Evolutionary conservation across 495 filamentous ascomycete genomes (phyloP).

Genomic region (Penicillium cataractarum): DNA sequence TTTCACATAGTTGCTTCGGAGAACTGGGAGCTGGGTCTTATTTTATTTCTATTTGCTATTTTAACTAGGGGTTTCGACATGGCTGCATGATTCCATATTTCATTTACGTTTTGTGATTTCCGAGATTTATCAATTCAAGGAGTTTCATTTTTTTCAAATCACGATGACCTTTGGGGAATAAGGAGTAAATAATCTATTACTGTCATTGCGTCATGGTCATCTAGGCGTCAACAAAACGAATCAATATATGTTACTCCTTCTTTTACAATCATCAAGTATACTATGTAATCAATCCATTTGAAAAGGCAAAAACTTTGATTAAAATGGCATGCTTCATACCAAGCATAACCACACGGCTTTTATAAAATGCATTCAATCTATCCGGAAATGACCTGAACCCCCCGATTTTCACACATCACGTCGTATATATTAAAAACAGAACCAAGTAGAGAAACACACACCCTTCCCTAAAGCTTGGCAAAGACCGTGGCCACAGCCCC

Average conservation of each 20-base stretch:
- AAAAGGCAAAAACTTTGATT: background rate
- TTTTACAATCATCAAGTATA: background rate
- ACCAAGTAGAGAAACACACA: background rate
- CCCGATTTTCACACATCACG: slow-evolving; percentile 16
- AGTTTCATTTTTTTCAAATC: background rate
- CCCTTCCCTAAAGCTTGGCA: slow-evolving; percentile 43
- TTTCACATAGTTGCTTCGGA: slow-evolving; percentile 1
- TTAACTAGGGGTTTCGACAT: slow-evolving; percentile 8
- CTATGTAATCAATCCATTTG: no score
- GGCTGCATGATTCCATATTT: slow-evolving; percentile 18
- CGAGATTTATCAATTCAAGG: background rate
- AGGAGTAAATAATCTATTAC: background rate
- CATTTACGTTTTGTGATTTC: background rate
- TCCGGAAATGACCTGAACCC: slow-evolving; percentile 1
- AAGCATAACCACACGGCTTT: background rate
- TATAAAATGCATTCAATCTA: slow-evolving; percentile 9
- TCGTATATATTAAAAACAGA: slow-evolving; percentile 6
- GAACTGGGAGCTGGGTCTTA: slow-evolving; percentile 13
- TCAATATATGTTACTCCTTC: no score
- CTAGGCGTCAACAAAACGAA: slow-evolving; percentile 12
- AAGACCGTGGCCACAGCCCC: slow-evolving; percentile 70
- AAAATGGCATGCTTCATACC: background rate
- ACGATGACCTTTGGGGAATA: no score
- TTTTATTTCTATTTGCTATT: slow-evolving; percentile 4
- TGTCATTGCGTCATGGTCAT: background rate